These are phyloP conservation scores for Austroboletus niveus DNA, from an alignment of 1,284 basidiomycete species.

Conservation along the genomic window DNA sequence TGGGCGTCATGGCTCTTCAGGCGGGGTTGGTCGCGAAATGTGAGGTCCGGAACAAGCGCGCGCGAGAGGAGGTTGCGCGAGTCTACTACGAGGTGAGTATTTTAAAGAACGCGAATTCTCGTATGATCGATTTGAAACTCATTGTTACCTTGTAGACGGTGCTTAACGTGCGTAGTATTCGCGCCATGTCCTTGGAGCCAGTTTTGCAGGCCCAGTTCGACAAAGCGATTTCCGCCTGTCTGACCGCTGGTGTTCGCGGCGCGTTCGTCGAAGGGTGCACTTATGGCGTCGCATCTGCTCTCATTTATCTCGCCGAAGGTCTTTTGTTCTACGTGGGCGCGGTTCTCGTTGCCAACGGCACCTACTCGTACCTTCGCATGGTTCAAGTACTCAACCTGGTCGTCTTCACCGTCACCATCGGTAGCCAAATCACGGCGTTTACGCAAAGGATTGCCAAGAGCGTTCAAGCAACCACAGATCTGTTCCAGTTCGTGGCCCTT, in stretches of 20 bases:
- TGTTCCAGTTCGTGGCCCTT: constrained; percentile 68
- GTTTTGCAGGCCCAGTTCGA: constrained; percentile 75
- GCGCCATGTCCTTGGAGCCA: constrained; percentile 85
- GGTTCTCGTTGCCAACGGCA: constrained; percentile 76
- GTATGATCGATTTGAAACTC: neutral
- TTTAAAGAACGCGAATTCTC: neutral
- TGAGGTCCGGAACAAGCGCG: constrained; percentile 80
- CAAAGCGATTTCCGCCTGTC: constrained; percentile 56
- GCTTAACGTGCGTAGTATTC: constrained; percentile 82
- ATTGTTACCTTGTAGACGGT: constrained; percentile 52
- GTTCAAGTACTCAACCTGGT: constrained; percentile 89
- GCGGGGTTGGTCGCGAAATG: constrained; percentile 66
- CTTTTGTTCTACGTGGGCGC: constrained; percentile 90
- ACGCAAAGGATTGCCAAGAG: constrained; percentile 81
- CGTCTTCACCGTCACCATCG: constrained; percentile 91
- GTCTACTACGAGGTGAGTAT: constrained; percentile 79
- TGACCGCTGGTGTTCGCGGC: constrained; percentile 68
- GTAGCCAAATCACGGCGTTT: constrained; percentile 85
- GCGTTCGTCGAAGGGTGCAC: constrained; percentile 86
- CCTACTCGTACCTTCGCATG: constrained; percentile 85
- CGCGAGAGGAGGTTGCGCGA: constrained; percentile 82
- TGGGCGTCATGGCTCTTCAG: constrained; percentile 70
- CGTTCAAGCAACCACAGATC: constrained; percentile 76
- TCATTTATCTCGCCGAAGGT: constrained; percentile 89
- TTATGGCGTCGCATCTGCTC: constrained; percentile 73